These are phyloP conservation scores for Fomitopsis schrenkii DNA, from an alignment of 1,284 basidiomycete genomes.

Conservation along the genomic window DNA sequence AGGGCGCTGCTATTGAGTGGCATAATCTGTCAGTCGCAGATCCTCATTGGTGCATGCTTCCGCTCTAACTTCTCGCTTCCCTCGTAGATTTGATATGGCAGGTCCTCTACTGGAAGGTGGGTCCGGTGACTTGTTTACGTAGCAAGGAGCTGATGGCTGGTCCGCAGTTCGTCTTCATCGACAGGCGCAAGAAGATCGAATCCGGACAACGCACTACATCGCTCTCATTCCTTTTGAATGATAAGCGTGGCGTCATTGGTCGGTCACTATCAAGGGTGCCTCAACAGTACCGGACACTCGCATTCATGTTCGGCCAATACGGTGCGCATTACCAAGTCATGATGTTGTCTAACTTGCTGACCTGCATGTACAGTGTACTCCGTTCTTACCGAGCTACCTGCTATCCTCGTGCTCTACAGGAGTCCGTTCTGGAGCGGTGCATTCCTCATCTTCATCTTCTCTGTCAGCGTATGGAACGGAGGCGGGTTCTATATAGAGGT, in stretches of 20 bases:
- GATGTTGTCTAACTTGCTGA: neutral
- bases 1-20: slow-evolving; percentile 66
- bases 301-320: slow-evolving; percentile 86
- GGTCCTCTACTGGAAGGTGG: slow-evolving; percentile 83
- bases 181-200: slow-evolving; percentile 81
- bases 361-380: slow-evolving; percentile 64
- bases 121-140: slow-evolving; percentile 3
- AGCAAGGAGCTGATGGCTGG: neutral
- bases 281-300: slow-evolving; percentile 58
- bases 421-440: slow-evolving; percentile 69
- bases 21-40: slow-evolving; percentile 58
- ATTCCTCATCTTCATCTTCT: slow-evolving; percentile 78
- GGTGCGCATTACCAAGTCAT: slow-evolving; percentile 39
- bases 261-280: slow-evolving; percentile 58
- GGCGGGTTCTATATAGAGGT: slow-evolving; percentile 92
- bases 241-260: slow-evolving; percentile 82
- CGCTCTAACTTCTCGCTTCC: neutral
- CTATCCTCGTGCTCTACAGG: slow-evolving; percentile 78
- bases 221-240: slow-evolving; percentile 80
- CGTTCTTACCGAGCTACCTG: slow-evolving; percentile 82
- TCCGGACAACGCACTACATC: slow-evolving; percentile 86
- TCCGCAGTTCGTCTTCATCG: slow-evolving; percentile 73
- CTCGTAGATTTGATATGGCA: slow-evolving; percentile 82
- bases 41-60: slow-evolving; percentile 10
- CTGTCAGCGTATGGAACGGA: slow-evolving; percentile 83